Evolutionary conservation across 495 filamentous ascomycete genomes (phyloP).

Genomic region (Daldinia loculata): DNA sequence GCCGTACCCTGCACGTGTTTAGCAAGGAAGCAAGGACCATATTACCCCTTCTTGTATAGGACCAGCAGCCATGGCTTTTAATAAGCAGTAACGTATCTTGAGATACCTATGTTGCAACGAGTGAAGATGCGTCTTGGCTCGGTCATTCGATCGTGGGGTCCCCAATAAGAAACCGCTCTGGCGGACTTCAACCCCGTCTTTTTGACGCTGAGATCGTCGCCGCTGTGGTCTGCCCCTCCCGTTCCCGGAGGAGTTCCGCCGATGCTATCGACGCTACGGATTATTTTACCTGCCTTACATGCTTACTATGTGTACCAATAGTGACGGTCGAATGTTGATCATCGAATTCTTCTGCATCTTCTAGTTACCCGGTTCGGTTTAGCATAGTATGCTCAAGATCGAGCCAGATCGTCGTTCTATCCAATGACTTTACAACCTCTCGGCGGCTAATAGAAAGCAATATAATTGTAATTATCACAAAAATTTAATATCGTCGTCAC

Average conservation of each 20-base stretch:
- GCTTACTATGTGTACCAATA: conserved; percentile 24
- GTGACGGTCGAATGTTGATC: conserved; percentile 29
- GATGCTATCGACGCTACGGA: conserved; percentile 15
- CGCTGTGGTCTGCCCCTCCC: conserved; percentile 26
- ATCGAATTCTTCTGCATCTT: conserved; percentile 34
- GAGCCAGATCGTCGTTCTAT: conserved; percentile 21
- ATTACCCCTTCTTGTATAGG: conserved; percentile 16
- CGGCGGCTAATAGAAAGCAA: conserved; percentile 14
- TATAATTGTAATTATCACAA: conserved; percentile 19
- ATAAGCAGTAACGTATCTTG: conserved; percentile 24
- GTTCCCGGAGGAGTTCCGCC: conserved; percentile 35
- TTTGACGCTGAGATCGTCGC: conserved; percentile 36
- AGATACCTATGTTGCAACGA: conserved; percentile 23
- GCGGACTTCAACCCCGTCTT: conserved; percentile 17
- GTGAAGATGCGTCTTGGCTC: conserved; percentile 32
- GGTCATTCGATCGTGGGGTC: conserved; percentile 41
- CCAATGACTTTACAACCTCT: conserved; percentile 7
- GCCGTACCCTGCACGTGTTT: conserved; percentile 25
- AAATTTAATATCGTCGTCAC: conserved; percentile 12
- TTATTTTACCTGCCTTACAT: conserved; percentile 20
- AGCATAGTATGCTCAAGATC: conserved; percentile 14
- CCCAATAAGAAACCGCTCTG: conserved; percentile 25
- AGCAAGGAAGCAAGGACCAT: conserved; percentile 28
- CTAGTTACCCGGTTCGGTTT: conserved; percentile 26
- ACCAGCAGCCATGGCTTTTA: conserved; percentile 8